phyloP scores from a whole-genome alignment of 345 rosid genomes.

The Euphorbia pulcherrima region DNA sequence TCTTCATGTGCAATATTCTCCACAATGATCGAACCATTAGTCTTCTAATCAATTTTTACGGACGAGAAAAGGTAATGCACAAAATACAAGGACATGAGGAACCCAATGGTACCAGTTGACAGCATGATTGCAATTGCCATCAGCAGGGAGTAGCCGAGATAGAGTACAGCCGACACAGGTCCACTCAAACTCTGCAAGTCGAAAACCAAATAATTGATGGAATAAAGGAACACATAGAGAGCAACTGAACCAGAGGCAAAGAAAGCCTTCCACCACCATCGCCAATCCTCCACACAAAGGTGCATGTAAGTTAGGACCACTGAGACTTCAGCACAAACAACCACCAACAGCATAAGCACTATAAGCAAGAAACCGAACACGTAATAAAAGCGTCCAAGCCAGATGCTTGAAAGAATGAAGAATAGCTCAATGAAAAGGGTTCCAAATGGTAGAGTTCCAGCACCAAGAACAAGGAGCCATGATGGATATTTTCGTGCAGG shows the following conservation, averaged over 20 bases:
- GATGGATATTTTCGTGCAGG: constrained; percentile 82
- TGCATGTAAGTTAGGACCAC: constrained; percentile 83
- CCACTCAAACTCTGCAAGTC: constrained; percentile 80
- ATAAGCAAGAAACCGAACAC: constrained; percentile 74
- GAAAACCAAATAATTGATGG: constrained; percentile 72
- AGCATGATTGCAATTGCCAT: constrained; percentile 80
- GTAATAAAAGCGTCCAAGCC: constrained; percentile 79
- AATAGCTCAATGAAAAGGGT: constrained; percentile 73
- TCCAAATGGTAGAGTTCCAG: constrained; percentile 81
- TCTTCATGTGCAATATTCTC: constrained; percentile 18
- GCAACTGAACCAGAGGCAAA: constrained; percentile 80
- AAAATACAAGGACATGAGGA: constrained; percentile 70
- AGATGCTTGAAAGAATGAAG: constrained; percentile 81
- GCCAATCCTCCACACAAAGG: constrained; percentile 85
- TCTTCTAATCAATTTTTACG: constrained; percentile 62
- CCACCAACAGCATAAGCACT: constrained; percentile 55
- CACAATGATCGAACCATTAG: constrained; percentile 1
- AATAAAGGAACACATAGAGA: constrained; percentile 66
- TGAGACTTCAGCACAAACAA: constrained; percentile 76
- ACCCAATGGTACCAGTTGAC: constrained; percentile 74
- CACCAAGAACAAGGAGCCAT: constrained; percentile 84
- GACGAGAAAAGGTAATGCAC: constrained; percentile 84
- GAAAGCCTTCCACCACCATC: constrained; percentile 94
- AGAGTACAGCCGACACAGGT: constrained; percentile 67
- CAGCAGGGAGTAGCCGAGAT: constrained; percentile 67